Conservation (phyloP, 768 basidiomycete genomes). For the Calocybe indica region DNA sequence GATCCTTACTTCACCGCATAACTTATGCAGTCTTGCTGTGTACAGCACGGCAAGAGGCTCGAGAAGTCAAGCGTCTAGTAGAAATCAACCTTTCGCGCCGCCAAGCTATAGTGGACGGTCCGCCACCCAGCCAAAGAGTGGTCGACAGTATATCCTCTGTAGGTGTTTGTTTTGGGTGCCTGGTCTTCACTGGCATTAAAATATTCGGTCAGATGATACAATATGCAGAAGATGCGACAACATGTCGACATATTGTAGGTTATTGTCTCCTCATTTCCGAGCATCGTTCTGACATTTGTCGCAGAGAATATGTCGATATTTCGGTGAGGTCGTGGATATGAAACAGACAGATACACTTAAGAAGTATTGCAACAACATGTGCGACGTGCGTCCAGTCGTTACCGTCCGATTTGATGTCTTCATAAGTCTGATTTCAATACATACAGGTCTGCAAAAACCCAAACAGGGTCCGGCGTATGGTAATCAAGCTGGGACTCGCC, state of each 20-base stretch:
- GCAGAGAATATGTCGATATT: constrained; percentile 74
- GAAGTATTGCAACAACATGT: constrained; percentile 68
- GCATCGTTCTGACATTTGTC: not conserved
- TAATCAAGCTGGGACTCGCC: constrained; percentile 33
- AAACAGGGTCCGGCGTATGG: constrained; percentile 49
- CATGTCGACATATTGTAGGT: constrained; percentile 70
- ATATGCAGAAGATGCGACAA: constrained; percentile 51
- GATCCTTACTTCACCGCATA: not conserved
- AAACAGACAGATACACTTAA: constrained; percentile 36
- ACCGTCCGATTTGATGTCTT: not conserved
- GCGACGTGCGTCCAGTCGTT: constrained; percentile 52
- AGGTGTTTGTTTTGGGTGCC: constrained; percentile 12
- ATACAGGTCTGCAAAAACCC: constrained; percentile 74
- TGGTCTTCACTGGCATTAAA: constrained; percentile 1
- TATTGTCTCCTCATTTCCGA: not conserved
- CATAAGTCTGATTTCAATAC: not conserved
- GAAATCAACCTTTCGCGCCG: constrained; percentile 40
- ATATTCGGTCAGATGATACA: constrained; percentile 23
- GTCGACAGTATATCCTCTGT: constrained; percentile 61
- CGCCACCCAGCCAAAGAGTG: constrained; percentile 63
- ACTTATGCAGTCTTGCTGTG: not conserved
- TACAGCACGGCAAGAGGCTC: constrained; percentile 71
- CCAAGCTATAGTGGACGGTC: constrained; percentile 44
- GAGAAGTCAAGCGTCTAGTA: constrained; percentile 49
- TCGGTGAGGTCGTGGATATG: constrained; percentile 62